A percentile compares a stretch with the other conserved stretches of the same genome.
These are phyloP conservation scores for Dothidotthia symphoricarpi DNA, from an alignment of 2,329 filamentous ascomycete genomes.

Conservation along the genomic window DNA sequence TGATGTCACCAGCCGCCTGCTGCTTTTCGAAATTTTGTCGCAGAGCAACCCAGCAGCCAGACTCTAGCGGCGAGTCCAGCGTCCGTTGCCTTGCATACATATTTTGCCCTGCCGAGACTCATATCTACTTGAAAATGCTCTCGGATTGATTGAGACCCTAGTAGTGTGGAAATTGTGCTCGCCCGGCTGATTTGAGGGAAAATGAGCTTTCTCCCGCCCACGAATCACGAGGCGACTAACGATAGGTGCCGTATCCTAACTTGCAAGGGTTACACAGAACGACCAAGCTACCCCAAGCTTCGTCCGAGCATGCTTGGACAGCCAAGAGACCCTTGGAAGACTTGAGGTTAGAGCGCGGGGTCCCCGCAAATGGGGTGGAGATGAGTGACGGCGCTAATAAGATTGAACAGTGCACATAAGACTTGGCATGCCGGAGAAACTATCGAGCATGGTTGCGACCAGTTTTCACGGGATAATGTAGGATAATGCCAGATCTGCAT, in stretches of 20 bases:
- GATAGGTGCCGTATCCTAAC: neutral
- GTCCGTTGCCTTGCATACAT: no score
- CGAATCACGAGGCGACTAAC: conserved; percentile 6
- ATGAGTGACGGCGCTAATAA: conserved; percentile 9
- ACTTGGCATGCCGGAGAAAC: conserved; percentile 12
- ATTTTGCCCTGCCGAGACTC: no score
- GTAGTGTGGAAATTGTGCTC: neutral
- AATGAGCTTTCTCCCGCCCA: conserved; percentile 3
- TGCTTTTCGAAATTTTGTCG: no score
- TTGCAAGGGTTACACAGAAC: neutral
- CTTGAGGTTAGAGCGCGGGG: conserved; percentile 19
- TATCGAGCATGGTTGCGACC: conserved; percentile 3
- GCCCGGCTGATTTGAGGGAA: conserved; percentile 8
- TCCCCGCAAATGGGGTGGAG: conserved; percentile 16
- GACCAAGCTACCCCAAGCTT: conserved; percentile 18
- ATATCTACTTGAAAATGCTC: no score
- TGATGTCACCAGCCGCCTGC: no score
- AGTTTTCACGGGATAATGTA: neutral
- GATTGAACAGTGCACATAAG: neutral
- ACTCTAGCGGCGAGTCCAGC: no score
- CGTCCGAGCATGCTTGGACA: conserved; percentile 9
- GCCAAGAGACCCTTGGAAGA: neutral
- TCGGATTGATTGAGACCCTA: no score
- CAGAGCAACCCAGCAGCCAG: no score
- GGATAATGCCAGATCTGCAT: neutral